Conservation (phyloP, 345 rosid genomes). For the Corchorus olitorius region DNA sequence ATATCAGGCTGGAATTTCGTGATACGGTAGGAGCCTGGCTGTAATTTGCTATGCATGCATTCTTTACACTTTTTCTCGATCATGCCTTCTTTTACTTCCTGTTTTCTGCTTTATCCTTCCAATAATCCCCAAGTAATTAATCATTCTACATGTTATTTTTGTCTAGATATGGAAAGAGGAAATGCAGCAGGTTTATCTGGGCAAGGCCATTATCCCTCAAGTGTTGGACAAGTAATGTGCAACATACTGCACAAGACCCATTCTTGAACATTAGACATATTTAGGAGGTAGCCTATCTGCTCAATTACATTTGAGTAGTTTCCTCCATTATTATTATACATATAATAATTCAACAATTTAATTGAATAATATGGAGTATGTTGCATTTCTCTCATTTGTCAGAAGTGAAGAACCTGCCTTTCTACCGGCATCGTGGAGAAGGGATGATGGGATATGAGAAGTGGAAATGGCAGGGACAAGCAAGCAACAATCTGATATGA, state of each 20-base stretch:
- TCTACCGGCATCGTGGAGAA: background rate
- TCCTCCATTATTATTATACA: background rate
- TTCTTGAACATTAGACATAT: background rate
- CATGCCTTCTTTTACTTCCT: background rate
- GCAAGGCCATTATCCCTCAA: slow-evolving; percentile 53
- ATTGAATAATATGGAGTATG: slow-evolving; percentile 1
- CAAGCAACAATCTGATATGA: background rate
- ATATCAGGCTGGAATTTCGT: slow-evolving; percentile 91
- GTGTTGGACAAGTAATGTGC: slow-evolving; percentile 57
- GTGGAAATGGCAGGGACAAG: background rate
- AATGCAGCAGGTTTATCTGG: slow-evolving; percentile 80
- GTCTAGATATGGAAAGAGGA: slow-evolving; percentile 94
- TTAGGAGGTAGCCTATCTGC: slow-evolving; percentile 28
- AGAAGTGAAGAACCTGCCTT: slow-evolving; percentile 13
- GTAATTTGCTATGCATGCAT: background rate
- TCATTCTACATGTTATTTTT: background rate
- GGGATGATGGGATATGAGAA: background rate
- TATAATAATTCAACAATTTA: background rate
- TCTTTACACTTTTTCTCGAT: background rate
- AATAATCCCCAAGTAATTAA: background rate
- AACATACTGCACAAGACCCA: background rate
- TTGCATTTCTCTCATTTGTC: background rate
- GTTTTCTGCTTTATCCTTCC: too few relatives aligned
- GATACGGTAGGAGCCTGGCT: slow-evolving; percentile 55
- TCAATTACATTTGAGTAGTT: slow-evolving; percentile 1